phyloP scores from a whole-genome alignment of 2,329 filamentous ascomycete species.

The Westerdykella ornata region DNA sequence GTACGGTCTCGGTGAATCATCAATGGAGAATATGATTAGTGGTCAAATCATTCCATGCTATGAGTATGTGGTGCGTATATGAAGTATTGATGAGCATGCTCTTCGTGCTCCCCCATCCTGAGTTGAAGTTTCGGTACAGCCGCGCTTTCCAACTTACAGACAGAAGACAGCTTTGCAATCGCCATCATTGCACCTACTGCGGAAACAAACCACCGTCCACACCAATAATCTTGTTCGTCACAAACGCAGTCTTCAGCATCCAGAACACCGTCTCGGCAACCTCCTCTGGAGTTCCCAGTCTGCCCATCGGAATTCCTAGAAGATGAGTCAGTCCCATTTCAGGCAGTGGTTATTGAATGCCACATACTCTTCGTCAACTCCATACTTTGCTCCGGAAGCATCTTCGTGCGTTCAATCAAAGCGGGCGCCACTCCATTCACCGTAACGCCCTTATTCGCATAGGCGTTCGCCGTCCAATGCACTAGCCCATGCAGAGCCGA shows the following conservation, averaged over 20 bases:
- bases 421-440: conserved; percentile 47
- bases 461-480: conserved; percentile 41
- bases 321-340: not conserved
- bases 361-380: conserved; percentile 32
- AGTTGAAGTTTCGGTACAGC: too few relatives aligned
- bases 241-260: conserved; percentile 44
- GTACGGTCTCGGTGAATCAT: not conserved
- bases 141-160: too few relatives aligned
- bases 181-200: conserved; percentile 6
- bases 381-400: conserved; percentile 38
- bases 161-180: too few relatives aligned
- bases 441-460: conserved; percentile 42
- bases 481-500: conserved; percentile 44
- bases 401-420: conserved; percentile 42
- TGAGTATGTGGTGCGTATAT: not conserved
- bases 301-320: conserved; percentile 40
- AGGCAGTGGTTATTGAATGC: not conserved
- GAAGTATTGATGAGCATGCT: too few relatives aligned
- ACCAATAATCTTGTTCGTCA: conserved; percentile 40
- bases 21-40: not conserved
- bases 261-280: conserved; percentile 44
- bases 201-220: conserved; percentile 22
- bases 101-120: too few relatives aligned
- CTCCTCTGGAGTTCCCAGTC: conserved; percentile 42
- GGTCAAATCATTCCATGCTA: not conserved